Evolutionary conservation across 75 land plant species (phyloP).

Genomic region (Adiantum capillusveneris): DNA sequence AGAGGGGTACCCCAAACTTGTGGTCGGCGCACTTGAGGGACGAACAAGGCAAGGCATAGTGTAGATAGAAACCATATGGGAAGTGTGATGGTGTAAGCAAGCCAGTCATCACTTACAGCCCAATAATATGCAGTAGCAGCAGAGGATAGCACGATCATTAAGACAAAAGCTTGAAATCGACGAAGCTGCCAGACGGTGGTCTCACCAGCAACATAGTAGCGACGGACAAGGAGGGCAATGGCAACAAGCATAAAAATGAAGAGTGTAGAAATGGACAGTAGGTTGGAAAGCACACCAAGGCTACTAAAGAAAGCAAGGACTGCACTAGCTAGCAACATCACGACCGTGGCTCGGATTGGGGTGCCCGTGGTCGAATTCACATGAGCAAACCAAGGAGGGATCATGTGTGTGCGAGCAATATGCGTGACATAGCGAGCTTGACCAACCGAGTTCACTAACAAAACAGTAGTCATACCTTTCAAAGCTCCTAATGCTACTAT

Average conservation of each 20-base stretch:
- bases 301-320: conserved; percentile 62
- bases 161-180: conserved; percentile 20
- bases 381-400: conserved; percentile 65
- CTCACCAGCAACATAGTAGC: conserved; percentile 37
- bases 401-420: conserved; percentile 75
- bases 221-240: conserved; percentile 57
- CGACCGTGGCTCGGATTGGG: conserved; percentile 58
- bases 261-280: conserved; percentile 62
- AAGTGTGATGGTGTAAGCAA: conserved; percentile 37
- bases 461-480: conserved; percentile 77
- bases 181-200: conserved; percentile 15
- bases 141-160: conserved; percentile 44
- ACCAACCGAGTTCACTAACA: conserved; percentile 54
- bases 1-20: conserved; percentile 83
- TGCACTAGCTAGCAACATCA: conserved; percentile 26
- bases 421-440: conserved; percentile 71
- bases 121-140: conserved; percentile 44
- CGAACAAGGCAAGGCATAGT: conserved; percentile 28
- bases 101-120: conserved; percentile 54
- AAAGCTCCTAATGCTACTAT: conserved; percentile 69
- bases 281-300: conserved; percentile 49
- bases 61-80: conserved; percentile 62
- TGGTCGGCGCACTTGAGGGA: conserved; percentile 38
- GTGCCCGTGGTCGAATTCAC: conserved; percentile 62
- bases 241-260: conserved; percentile 81